Evolutionary conservation across 2,329 filamentous ascomycete genomes (phyloP).

Genomic region (Fusarium citri): DNA sequence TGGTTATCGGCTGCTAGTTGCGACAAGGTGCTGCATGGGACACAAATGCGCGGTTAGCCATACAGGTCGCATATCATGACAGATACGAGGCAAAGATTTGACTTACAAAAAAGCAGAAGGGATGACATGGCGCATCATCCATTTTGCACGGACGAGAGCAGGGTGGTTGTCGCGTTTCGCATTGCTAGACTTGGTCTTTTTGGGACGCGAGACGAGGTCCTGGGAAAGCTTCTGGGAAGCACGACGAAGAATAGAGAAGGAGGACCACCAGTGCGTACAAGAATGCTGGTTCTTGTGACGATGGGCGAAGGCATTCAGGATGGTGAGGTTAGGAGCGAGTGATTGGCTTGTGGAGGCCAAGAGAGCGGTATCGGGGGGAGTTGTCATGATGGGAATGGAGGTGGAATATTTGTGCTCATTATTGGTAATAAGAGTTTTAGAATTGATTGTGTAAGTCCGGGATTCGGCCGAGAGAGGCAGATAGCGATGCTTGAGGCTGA

Average conservation of each 20-base stretch:
- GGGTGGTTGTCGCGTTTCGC: constrained; percentile 21
- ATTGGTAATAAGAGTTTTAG: constrained; percentile 4
- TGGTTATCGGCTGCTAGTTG: constrained; percentile 78
- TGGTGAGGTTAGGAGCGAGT: constrained; percentile 57
- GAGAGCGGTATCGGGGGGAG: constrained; percentile 8
- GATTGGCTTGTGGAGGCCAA: constrained; percentile 39
- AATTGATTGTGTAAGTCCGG: constrained; percentile 11
- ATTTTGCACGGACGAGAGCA: constrained; percentile 42
- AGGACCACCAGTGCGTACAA: constrained; percentile 81
- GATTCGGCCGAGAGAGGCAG: constrained; percentile 9
- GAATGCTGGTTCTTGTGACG: constrained; percentile 95
- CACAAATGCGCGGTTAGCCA: constrained; percentile 7
- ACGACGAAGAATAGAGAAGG: constrained; percentile 78
- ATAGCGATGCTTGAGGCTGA: constrained; percentile 12
- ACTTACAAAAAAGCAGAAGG: constrained; percentile 54
- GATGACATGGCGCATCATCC: constrained; percentile 48
- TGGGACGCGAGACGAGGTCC: constrained; percentile 31
- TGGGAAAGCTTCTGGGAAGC: constrained; percentile 66
- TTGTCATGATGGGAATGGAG: constrained; percentile 26
- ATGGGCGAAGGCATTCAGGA: constrained; percentile 80
- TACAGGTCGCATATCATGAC: not conserved
- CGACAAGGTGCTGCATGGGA: constrained; percentile 67
- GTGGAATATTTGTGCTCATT: constrained; percentile 3
- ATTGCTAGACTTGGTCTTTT: constrained; percentile 20
- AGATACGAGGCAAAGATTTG: not conserved